A percentile compares a stretch with the other conserved stretches of the same genome.
These are phyloP conservation scores for Phylloporus scabripes DNA, from an alignment of 768 basidiomycete species.

Conservation along the genomic window DNA sequence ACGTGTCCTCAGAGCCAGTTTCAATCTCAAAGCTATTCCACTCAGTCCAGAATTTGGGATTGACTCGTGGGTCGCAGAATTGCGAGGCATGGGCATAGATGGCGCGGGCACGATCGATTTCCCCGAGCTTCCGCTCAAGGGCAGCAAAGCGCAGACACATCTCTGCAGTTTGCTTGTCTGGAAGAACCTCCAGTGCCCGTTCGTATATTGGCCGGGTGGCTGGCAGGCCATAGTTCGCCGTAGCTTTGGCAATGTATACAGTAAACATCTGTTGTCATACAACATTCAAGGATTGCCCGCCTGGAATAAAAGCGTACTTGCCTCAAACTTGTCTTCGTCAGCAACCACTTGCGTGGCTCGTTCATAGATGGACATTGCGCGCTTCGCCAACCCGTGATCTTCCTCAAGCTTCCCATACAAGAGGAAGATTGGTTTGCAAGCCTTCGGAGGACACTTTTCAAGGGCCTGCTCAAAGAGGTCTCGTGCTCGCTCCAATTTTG, in stretches of 20 bases:
- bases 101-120: constrained; percentile 95
- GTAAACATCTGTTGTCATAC: constrained; percentile 72
- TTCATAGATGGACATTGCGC: constrained; percentile 94
- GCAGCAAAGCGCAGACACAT: constrained; percentile 97
- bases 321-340: constrained; percentile 93
- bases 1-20: constrained; percentile 97
- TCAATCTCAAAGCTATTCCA: constrained; percentile 99
- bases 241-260: constrained; percentile 96
- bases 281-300: constrained; percentile 1
- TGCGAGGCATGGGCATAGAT: constrained; percentile 98
- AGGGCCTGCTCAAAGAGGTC: constrained; percentile 98
- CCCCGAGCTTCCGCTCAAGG: constrained; percentile 95
- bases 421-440: constrained; percentile 90
- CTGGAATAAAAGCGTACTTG: constrained; percentile 31
- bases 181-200: constrained; percentile 86
- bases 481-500: constrained; percentile 91
- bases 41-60: constrained; percentile 91
- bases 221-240: constrained; percentile 91
- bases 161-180: constrained; percentile 90
- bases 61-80: constrained; percentile 93
- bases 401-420: constrained; percentile 97
- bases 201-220: constrained; percentile 97
- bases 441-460: constrained; percentile 93
- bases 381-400: constrained; percentile 90
- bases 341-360: constrained; percentile 83